Evolutionary conservation across 1,284 basidiomycete genomes (phyloP), one percentile per base, ranked within the genome.

Genomic region (Ustilago curta): DNA sequence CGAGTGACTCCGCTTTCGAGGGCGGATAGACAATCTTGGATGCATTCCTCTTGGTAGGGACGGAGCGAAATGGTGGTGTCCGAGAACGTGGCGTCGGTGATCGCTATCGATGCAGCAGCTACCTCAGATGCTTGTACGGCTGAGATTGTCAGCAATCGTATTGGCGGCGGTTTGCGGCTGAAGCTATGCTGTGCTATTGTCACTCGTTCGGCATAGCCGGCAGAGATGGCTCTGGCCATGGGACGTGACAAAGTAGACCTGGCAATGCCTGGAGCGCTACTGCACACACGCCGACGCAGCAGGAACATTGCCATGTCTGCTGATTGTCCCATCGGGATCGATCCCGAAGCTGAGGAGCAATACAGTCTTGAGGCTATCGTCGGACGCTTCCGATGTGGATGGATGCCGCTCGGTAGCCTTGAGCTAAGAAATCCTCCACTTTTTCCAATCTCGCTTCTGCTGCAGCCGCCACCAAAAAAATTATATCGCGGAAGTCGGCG

Each of bases 41-140:
- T 88, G 81, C 93, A 96, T n/a, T 90, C 88, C 75, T 92, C 89
- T 83, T 98, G 95, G 84, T 98, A 98, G 0, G 94, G 94, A 14
- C 95, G 78, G 27, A 64, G 84, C 83, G 89, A 55, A 37, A 75
- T 60, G 2, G 58, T 32, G 19, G 48, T 21, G 19, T 37, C 0
- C 21, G 39, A 32, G 4, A 45, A 1, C 16, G 51, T 14, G n/a
- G 8, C 19, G 12, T 29, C 14, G 23, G 14, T 8, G 31, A 8
- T n/a, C 18, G 23, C 23, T 37, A 21, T 37, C 8, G 44, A 8
- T 39, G 44, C 35, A 3, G 23, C 16, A 14, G 44, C 45, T 31
- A n/a, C n/a, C n/a, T n/a, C n/a, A 0, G 29, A 16, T 29, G 8
- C 32, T 19, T 2, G 5, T 3, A 27, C 14, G 19, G 27, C 25